phyloP scores from a whole-genome alignment of 768 basidiomycete genomes.

The Amanita rimosa region DNA sequence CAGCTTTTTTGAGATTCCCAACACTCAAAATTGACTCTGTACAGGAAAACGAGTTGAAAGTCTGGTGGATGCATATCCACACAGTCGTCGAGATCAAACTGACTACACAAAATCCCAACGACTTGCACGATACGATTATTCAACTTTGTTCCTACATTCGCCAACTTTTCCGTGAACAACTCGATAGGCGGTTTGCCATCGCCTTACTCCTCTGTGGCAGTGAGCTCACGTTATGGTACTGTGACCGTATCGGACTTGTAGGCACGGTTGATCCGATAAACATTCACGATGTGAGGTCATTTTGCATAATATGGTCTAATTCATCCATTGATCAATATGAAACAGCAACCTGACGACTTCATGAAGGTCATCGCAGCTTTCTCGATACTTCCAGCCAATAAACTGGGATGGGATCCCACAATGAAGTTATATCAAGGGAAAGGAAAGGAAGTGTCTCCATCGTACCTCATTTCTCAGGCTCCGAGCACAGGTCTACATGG shows the following conservation, averaged over 20 bases:
- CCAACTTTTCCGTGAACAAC: conserved; percentile 8
- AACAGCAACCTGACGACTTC: background rate
- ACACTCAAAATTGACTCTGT: no score
- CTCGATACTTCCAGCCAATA: background rate
- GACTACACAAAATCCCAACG: background rate
- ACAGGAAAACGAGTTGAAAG: background rate
- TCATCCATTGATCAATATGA: background rate
- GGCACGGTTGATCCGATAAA: conserved; percentile 7
- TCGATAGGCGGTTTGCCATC: conserved; percentile 7
- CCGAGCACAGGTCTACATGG: no score
- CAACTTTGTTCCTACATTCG: conserved; percentile 7
- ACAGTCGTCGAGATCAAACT: background rate
- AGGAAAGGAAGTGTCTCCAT: background rate
- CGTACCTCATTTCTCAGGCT: background rate
- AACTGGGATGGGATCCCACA: background rate
- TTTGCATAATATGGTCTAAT: no score
- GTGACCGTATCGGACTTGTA: conserved; percentile 8
- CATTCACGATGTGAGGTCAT: conserved; percentile 5
- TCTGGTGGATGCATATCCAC: background rate
- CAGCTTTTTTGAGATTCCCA: background rate
- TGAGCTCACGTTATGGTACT: conserved; percentile 5
- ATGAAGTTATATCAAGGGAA: background rate
- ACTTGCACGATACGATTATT: background rate
- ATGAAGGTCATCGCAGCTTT: background rate
- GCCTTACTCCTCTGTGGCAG: conserved; percentile 2